Conservation (phyloP, 352 stramenopile species). For the Phytophthora syringae region DNA sequence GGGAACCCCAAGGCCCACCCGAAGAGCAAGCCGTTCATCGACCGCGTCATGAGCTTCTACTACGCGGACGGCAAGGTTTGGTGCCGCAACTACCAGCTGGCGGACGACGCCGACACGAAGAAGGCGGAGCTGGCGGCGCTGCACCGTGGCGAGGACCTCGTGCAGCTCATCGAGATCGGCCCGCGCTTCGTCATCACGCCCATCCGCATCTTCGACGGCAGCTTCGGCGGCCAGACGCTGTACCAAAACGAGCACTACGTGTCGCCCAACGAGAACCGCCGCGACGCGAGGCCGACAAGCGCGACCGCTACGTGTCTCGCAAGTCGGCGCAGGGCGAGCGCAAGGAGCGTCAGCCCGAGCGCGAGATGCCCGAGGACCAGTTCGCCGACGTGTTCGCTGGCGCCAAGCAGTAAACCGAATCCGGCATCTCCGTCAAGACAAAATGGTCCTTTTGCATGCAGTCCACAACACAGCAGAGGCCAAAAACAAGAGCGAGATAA, state of each 20-base stretch:
- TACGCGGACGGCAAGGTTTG: conserved; percentile 96
- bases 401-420: conserved; percentile 36
- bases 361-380: conserved; percentile 77
- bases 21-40: conserved; percentile 99
- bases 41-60: conserved; percentile 98
- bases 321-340: conserved; percentile 89
- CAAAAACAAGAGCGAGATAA: not conserved
- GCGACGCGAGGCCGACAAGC: conserved; percentile 94
- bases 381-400: conserved; percentile 89
- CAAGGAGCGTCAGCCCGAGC: conserved; percentile 72
- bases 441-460: not conserved
- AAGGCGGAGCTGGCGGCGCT: conserved; percentile 89
- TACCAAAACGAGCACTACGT: conserved; percentile 99
- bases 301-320: conserved; percentile 91
- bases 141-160: conserved; percentile 88
- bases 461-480: too few relatives aligned
- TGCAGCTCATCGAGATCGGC: conserved; percentile 99
- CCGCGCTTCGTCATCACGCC: conserved; percentile 98
- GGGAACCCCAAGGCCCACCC: conserved; percentile 98
- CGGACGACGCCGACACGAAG: conserved; percentile 91
- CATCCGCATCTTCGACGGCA: conserved; percentile 99
- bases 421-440: not conserved
- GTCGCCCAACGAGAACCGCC: conserved; percentile 94
- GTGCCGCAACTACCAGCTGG: conserved; percentile 98
- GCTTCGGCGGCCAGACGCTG: conserved; percentile 98